A percentile compares a stretch with the other conserved stretches of the same genome.
These are phyloP conservation scores for Globisporangium middletonii DNA, from an alignment of 352 stramenopile genomes.

Conservation along the genomic window DNA sequence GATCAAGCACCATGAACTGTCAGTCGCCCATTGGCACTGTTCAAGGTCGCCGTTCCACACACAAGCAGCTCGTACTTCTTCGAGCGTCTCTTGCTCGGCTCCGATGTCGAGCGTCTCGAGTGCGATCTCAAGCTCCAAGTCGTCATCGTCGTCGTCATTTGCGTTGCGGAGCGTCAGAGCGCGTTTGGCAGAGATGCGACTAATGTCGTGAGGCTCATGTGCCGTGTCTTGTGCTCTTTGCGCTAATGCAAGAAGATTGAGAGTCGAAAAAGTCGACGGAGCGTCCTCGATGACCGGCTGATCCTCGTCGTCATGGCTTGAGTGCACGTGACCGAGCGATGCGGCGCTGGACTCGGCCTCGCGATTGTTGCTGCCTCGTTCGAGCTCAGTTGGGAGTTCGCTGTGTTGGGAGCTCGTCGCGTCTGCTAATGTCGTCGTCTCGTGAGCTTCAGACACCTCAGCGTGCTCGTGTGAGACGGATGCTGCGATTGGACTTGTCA, in stretches of 20 bases:
- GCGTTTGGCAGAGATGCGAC: constrained; percentile 2
- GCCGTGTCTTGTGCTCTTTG: no score
- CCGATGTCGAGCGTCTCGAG: constrained; percentile 24
- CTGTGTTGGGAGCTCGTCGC: background rate
- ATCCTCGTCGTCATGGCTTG: no score
- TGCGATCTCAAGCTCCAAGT: constrained; percentile 31
- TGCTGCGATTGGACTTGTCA: constrained; percentile 36
- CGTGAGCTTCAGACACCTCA: background rate
- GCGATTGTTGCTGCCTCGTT: background rate
- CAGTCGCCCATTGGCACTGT: background rate
- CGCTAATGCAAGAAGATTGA: no score
- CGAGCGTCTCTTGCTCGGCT: constrained; percentile 27
- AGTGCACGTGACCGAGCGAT: no score
- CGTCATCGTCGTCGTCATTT: constrained; percentile 22
- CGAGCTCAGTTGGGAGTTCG: background rate
- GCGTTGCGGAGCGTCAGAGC: constrained; percentile 4
- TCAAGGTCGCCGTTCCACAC: background rate
- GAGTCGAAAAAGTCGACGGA: no score
- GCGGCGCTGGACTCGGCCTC: background rate
- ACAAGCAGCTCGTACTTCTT: constrained; percentile 22
- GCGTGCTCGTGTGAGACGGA: background rate
- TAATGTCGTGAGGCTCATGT: background rate
- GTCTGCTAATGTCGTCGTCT: background rate
- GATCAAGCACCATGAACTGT: background rate
- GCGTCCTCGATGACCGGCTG: no score